Percentiles rank a stretch among this genome's conserved stretches.
These are phyloP conservation scores for Ilex asprella DNA, from an alignment of 257 asterid genomes.

Conservation along the genomic window DNA sequence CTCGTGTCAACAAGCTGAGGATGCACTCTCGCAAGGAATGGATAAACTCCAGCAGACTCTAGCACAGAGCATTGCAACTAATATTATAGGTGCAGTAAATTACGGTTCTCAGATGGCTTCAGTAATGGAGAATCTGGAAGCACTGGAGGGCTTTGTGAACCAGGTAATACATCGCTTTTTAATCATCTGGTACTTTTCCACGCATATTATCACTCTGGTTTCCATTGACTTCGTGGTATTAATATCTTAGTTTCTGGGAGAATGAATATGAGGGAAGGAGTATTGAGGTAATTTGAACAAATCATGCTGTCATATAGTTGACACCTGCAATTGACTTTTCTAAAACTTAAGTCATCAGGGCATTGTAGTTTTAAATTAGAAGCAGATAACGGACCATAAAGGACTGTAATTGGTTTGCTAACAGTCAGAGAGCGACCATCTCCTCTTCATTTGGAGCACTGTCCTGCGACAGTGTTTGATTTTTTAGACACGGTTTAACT, in stretches of 20 bases:
- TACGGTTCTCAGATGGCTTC: neutral
- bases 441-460: no score
- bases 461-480: no score
- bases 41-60: conserved; percentile 4
- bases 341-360: no score
- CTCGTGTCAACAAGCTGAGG: conserved; percentile 17
- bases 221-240: neutral
- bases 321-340: no score
- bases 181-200: neutral
- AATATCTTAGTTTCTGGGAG: neutral
- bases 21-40: conserved; percentile 1
- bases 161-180: neutral
- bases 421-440: no score
- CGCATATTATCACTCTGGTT: neutral
- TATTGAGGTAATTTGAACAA: no score
- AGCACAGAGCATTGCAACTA: neutral
- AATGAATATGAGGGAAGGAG: no score
- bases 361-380: no score
- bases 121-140: neutral
- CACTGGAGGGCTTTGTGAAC: neutral
- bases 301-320: no score
- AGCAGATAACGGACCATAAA: no score
- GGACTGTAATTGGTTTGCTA: no score
- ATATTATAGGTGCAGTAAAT: neutral
- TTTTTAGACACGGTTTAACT: no score